phyloP scores from a whole-genome alignment of 2,329 filamentous ascomycete genomes.

The Botrytis hyacinthi region DNA sequence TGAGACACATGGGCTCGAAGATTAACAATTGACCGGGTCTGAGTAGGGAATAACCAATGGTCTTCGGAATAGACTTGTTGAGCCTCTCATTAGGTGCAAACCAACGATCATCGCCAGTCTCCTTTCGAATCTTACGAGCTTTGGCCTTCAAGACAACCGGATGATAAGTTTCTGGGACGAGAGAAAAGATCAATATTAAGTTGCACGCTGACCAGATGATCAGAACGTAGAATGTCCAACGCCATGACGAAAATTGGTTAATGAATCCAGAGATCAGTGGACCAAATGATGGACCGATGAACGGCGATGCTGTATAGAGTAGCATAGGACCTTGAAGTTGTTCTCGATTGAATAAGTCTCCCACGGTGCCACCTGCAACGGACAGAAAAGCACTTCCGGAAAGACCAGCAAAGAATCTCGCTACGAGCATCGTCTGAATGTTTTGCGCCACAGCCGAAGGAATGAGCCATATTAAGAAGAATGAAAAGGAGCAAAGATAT shows the following conservation, averaged over 20 bases:
- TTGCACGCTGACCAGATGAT: conserved; percentile 75
- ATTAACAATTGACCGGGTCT: conserved; percentile 72
- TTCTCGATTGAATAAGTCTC: conserved; percentile 69
- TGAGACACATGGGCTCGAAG: conserved; percentile 81
- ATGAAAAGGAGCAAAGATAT: conserved; percentile 70
- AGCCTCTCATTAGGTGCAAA: conserved; percentile 73
- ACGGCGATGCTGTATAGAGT: conserved; percentile 67
- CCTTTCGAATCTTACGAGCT: conserved; percentile 64
- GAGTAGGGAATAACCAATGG: conserved; percentile 57
- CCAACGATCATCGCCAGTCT: conserved; percentile 76
- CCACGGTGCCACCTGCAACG: conserved; percentile 82
- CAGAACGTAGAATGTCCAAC: conserved; percentile 82
- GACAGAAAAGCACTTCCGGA: conserved; percentile 66
- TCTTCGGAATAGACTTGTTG: conserved; percentile 62
- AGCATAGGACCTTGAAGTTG: conserved; percentile 81
- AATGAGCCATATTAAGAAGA: conserved; percentile 78
- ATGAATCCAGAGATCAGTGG: conserved; percentile 75
- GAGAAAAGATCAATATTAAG: conserved; percentile 60
- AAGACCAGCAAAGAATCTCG: conserved; percentile 74
- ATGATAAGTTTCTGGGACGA: conserved; percentile 87
- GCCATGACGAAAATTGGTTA: conserved; percentile 70
- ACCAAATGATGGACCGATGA: conserved; percentile 59
- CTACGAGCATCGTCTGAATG: conserved; percentile 74
- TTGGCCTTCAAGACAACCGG: conserved; percentile 72
- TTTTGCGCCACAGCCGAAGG: conserved; percentile 80